Evolutionary conservation across 768 basidiomycete species (phyloP).

Genomic region (Sarcomyxa edulis): DNA sequence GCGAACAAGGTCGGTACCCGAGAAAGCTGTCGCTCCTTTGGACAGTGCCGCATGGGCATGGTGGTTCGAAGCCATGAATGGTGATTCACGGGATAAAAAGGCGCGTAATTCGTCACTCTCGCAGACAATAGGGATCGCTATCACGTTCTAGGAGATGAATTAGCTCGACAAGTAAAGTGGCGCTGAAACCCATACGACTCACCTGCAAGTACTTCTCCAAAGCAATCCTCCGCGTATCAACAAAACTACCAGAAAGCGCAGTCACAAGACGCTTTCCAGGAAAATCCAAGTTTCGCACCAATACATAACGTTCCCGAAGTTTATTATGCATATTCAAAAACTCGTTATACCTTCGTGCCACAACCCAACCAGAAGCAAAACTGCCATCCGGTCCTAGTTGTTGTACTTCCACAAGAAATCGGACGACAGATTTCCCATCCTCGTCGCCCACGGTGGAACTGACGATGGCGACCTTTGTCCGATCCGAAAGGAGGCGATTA

Average conservation of each 20-base stretch:
- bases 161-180: neutral
- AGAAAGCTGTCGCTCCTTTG: conserved; percentile 43
- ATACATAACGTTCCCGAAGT: conserved; percentile 66
- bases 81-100: conserved; percentile 86
- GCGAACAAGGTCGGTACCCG: conserved; percentile 74
- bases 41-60: conserved; percentile 23
- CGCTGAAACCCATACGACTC: conserved; percentile 12
- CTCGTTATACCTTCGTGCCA: conserved; percentile 92
- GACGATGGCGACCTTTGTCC: conserved; percentile 81
- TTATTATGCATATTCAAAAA: conserved; percentile 87
- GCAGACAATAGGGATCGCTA: conserved; percentile 70
- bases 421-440: conserved; percentile 83
- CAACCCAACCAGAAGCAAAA: conserved; percentile 86
- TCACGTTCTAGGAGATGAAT: conserved; percentile 51
- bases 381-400: conserved; percentile 78
- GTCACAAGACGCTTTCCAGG: conserved; percentile 92
- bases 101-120: conserved; percentile 77
- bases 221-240: conserved; percentile 73
- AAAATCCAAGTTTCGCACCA: conserved; percentile 75
- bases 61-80: conserved; percentile 61
- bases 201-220: conserved; percentile 93
- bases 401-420: conserved; percentile 90
- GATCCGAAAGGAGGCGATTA: conserved; percentile 77
- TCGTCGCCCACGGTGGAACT: conserved; percentile 81
- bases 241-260: conserved; percentile 79